Conservation (phyloP, 2,329 filamentous ascomycete species). For the Sporothrix brunneoviolacea region DNA sequence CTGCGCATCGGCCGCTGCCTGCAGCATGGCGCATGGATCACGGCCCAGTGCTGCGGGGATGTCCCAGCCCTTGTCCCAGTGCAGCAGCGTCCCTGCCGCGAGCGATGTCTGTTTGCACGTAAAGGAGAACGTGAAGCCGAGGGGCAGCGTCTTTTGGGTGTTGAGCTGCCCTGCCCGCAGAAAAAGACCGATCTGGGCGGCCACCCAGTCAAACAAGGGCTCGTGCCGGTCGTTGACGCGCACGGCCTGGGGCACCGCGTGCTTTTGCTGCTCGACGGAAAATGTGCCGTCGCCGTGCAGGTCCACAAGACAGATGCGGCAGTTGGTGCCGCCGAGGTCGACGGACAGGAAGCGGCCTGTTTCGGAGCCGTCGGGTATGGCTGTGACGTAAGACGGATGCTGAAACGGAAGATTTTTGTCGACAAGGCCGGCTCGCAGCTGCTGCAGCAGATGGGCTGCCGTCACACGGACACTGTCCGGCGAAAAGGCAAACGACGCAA, state of each 20-base stretch:
- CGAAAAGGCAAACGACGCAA: neutral
- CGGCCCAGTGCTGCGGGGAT: conserved; percentile 86
- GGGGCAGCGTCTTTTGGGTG: conserved; percentile 65
- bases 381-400: conserved; percentile 93
- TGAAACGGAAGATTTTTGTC: conserved; percentile 38
- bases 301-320: conserved; percentile 89
- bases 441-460: neutral
- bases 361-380: conserved; percentile 90
- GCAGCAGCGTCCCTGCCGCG: conserved; percentile 84
- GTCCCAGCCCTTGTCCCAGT: conserved; percentile 98
- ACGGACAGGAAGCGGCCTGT: conserved; percentile 95
- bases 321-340: conserved; percentile 93
- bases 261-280: conserved; percentile 84
- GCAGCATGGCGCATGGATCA: conserved; percentile 85
- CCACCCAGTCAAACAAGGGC: conserved; percentile 86
- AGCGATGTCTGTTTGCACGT: conserved; percentile 89
- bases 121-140: conserved; percentile 98
- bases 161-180: conserved; percentile 57
- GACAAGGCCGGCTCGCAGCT: conserved; percentile 1
- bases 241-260: conserved; percentile 78
- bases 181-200: conserved; percentile 86
- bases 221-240: conserved; percentile 81
- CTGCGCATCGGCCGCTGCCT: conserved; percentile 79
- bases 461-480: neutral
- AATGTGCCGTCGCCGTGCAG: conserved; percentile 92